These are phyloP conservation scores for Blastocystis sp. DNA, from an alignment of 352 stramenopile genomes.

Conservation along the genomic window DNA sequence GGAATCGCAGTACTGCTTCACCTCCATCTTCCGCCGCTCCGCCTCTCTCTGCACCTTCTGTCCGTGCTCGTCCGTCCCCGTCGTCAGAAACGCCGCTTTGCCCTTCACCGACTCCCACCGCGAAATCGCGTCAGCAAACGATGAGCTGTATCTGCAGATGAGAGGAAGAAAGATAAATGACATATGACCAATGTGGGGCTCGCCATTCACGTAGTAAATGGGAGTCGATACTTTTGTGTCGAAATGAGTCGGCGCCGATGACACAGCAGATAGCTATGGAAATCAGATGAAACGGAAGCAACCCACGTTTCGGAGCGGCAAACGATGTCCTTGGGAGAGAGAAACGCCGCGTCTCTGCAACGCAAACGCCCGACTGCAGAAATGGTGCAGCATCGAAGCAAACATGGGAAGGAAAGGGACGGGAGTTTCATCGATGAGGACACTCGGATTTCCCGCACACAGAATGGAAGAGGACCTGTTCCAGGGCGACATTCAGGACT, in stretches of 20 bases:
- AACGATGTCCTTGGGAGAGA: neutral
- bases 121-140: constrained; percentile 85
- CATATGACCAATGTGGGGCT: constrained; percentile 97
- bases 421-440: neutral
- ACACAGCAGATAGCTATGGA: too few relatives aligned
- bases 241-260: too few relatives aligned
- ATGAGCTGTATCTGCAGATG: constrained; percentile 82
- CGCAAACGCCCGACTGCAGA: neutral
- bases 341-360: neutral
- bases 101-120: constrained; percentile 82
- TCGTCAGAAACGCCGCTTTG: constrained; percentile 87
- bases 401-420: neutral
- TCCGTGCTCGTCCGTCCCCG: constrained; percentile 97
- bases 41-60: constrained; percentile 93
- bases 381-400: neutral
- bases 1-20: constrained; percentile 87
- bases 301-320: neutral
- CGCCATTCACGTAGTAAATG: constrained; percentile 99
- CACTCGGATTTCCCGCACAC: neutral
- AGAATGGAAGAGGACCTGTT: constrained; percentile 70
- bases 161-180: constrained; percentile 87
- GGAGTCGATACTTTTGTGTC: constrained; percentile 89
- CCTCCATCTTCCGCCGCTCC: constrained; percentile 46
- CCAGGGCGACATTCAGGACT: constrained; percentile 69
- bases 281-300: too few relatives aligned